These are phyloP conservation scores for Pyrenophora seminiperda DNA, from an alignment of 2,329 filamentous ascomycete genomes.

Conservation along the genomic window DNA sequence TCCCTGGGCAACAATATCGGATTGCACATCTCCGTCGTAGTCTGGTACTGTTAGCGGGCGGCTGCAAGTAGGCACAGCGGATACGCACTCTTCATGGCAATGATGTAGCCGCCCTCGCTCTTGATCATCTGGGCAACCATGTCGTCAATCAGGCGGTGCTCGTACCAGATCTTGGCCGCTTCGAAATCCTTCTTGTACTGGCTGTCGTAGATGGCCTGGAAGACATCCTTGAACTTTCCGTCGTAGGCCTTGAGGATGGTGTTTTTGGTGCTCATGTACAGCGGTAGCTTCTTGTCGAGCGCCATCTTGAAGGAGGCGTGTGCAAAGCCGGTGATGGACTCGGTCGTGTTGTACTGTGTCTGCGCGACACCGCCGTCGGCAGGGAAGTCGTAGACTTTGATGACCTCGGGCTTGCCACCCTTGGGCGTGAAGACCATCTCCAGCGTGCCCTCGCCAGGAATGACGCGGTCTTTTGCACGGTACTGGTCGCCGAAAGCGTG, in stretches of 20 bases:
- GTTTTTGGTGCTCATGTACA: slow-evolving; percentile 99
- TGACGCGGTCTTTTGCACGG: slow-evolving; percentile 89
- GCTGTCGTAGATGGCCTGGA: slow-evolving; percentile 92
- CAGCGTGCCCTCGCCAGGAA: slow-evolving; percentile 82
- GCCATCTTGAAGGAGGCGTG: slow-evolving; percentile 97
- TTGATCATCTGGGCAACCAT: slow-evolving; percentile 99
- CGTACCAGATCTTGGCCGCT: slow-evolving; percentile 94
- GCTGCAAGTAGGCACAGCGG: no score
- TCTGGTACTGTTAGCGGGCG: slow-evolving; percentile 59
- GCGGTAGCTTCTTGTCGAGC: slow-evolving; percentile 80
- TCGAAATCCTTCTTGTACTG: slow-evolving; percentile 89
- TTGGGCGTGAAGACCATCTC: slow-evolving; percentile 92
- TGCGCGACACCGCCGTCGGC: slow-evolving; percentile 85
- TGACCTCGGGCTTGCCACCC: slow-evolving; percentile 78
- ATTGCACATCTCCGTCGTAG: slow-evolving; percentile 99
- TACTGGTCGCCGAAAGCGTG: slow-evolving; percentile 99
- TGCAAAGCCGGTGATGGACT: slow-evolving; percentile 92
- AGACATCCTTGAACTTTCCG: slow-evolving; percentile 98
- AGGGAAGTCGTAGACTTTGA: slow-evolving; percentile 91
- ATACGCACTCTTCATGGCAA: slow-evolving; percentile 87
- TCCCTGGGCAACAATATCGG: slow-evolving; percentile 96
- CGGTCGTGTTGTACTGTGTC: slow-evolving; percentile 98
- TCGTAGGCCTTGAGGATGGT: slow-evolving; percentile 99
- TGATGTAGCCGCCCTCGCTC: slow-evolving; percentile 93
- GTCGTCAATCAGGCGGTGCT: slow-evolving; percentile 98